Conservation (phyloP, 768 basidiomycete species). For the Rhodotorula paludigena region DNA sequence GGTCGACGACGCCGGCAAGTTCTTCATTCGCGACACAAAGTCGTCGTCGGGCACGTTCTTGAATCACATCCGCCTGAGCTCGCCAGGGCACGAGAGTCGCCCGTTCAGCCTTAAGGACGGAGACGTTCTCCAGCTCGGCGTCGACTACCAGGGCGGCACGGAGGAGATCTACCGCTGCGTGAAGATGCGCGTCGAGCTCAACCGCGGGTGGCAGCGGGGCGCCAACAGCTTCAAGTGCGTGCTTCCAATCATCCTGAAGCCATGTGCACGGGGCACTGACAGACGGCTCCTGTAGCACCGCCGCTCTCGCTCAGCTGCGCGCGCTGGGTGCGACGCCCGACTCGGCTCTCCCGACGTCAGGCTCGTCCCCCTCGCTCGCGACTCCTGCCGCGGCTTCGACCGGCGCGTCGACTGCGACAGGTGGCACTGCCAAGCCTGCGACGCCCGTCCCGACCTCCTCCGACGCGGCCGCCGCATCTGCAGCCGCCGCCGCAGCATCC, state of each 20-base stretch:
- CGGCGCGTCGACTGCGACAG: background rate
- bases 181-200: constrained; percentile 87
- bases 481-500: constrained; percentile 25
- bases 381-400: background rate
- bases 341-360: constrained; percentile 15
- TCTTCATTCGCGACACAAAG: constrained; percentile 86
- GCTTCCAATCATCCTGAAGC: background rate
- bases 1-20: constrained; percentile 56
- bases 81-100: constrained; percentile 73
- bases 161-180: constrained; percentile 97
- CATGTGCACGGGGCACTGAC: background rate
- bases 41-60: constrained; percentile 87
- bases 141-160: constrained; percentile 94
- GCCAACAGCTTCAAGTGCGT: constrained; percentile 87
- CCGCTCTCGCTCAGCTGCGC: constrained; percentile 71
- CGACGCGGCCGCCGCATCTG: background rate
- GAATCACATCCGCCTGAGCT: constrained; percentile 83
- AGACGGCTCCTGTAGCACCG: constrained; percentile 44
- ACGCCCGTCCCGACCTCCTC: constrained; percentile 8
- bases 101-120: constrained; percentile 81
- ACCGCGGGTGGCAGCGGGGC: constrained; percentile 80
- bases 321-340: constrained; percentile 46
- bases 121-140: constrained; percentile 87
- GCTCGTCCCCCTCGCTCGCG: background rate
- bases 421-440: background rate